Conservation (phyloP, 768 basidiomycete genomes). For the Neoboletus magnificus region DNA sequence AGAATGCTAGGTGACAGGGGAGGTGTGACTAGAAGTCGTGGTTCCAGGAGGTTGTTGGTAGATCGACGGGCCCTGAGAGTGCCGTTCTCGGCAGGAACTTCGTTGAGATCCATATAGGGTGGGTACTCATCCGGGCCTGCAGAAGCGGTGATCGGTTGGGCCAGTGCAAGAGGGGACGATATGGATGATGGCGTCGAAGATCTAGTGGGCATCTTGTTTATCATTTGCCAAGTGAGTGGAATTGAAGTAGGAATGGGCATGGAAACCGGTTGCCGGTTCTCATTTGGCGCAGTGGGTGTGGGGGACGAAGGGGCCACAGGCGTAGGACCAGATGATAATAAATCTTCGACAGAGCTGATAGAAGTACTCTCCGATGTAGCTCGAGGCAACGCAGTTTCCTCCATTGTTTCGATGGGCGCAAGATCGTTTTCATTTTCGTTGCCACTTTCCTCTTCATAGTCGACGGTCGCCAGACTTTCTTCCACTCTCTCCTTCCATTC, state of each 20-base stretch:
- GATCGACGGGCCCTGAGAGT: slow-evolving; percentile 66
- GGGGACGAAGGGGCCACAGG: slow-evolving; percentile 61
- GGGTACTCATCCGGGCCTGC: slow-evolving; percentile 55
- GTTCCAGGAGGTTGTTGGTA: slow-evolving; percentile 58
- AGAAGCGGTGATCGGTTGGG: slow-evolving; percentile 78
- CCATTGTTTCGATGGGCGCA: slow-evolving; percentile 29
- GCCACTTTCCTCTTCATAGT: slow-evolving; percentile 52
- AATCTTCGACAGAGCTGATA: slow-evolving; percentile 22
- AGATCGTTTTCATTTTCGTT: slow-evolving; percentile 34
- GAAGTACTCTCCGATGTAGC: slow-evolving; percentile 16
- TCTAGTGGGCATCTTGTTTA: slow-evolving; percentile 58
- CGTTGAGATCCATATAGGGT: slow-evolving; percentile 67
- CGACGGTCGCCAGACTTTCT: slow-evolving; percentile 53
- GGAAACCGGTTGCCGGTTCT: slow-evolving; percentile 26
- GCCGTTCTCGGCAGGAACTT: slow-evolving; percentile 35
- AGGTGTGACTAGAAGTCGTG: slow-evolving; percentile 67
- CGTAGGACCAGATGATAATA: slow-evolving; percentile 57
- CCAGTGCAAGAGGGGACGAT: slow-evolving; percentile 82
- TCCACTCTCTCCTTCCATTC: slow-evolving; percentile 95
- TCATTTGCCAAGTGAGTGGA: slow-evolving; percentile 39
- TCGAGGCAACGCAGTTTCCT: slow-evolving; percentile 12
- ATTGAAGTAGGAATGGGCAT: slow-evolving; percentile 44
- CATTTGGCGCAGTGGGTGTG: slow-evolving; percentile 15
- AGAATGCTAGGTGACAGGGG: slow-evolving; percentile 60
- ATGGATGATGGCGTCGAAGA: slow-evolving; percentile 88